Evolutionary conservation across 2,329 filamentous ascomycete genomes (phyloP).

Genomic region (Dothideomycetes sp.): DNA sequence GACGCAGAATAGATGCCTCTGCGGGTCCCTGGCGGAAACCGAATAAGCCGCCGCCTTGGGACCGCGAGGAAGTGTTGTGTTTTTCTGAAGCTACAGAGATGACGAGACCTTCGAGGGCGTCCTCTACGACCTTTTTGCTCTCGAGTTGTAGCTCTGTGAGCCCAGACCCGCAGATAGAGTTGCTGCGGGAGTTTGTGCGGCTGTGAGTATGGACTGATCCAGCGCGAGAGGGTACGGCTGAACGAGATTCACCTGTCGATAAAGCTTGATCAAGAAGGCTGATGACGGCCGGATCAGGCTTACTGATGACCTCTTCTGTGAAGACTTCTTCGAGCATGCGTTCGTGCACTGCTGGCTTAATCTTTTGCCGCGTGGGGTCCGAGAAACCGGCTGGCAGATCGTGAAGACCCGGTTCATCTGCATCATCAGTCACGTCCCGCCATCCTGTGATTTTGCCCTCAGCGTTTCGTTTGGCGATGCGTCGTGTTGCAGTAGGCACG

Average conservation of each 20-base stretch:
- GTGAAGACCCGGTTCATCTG: slow-evolving; percentile 1
- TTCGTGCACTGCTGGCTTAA: slow-evolving; percentile 1
- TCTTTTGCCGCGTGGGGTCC: background rate
- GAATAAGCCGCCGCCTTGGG: background rate
- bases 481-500: background rate
- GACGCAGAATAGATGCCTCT: slow-evolving; percentile 5
- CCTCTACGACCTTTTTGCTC: slow-evolving; percentile 8
- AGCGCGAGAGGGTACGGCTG: slow-evolving; percentile 1
- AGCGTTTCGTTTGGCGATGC: slow-evolving; percentile 4
- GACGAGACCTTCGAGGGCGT: slow-evolving; percentile 6
- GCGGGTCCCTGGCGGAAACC: slow-evolving; percentile 1
- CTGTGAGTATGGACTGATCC: slow-evolving; percentile 4
- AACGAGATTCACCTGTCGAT: slow-evolving; percentile 2
- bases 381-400: slow-evolving; percentile 4
- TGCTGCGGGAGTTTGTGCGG: slow-evolving; percentile 2
- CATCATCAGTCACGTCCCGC: slow-evolving; percentile 2
- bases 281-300: slow-evolving; percentile 5
- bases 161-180: slow-evolving; percentile 5
- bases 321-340: slow-evolving; percentile 5
- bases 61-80: background rate
- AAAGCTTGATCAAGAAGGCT: slow-evolving; percentile 6
- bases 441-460: slow-evolving; percentile 8
- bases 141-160: slow-evolving; percentile 6
- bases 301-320: slow-evolving; percentile 5
- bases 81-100: slow-evolving; percentile 5